Base-by-base conservation (phyloP, 352 stramenopile genomes). In the Globisporangium barbulae region DNA sequence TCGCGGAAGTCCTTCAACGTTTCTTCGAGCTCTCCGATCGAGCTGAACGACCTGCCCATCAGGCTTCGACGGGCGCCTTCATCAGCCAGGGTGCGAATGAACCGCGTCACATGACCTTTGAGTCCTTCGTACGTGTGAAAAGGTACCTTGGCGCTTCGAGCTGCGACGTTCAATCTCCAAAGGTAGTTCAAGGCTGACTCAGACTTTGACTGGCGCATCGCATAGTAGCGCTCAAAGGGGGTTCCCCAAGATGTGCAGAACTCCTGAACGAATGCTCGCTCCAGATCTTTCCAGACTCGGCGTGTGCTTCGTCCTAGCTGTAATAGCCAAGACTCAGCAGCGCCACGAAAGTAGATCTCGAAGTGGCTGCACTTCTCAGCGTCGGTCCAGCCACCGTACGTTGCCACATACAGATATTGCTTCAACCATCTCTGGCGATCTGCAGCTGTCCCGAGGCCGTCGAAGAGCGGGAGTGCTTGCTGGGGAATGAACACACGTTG, bases 271-370 rank as follows among this genome's bases (percentile, higher is more conserved):
- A 54, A 54, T 1, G 48, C 48, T 4, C 28, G 22, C 17, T 54
- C 48, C 0, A 54, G 48, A 4, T 54, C 22, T 1, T 19, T n/a
- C 48, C 48, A 13, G 3, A 66, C 63, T 6, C 37, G 53, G 3
- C 53, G 53, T 3, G 48, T 66, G 9, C 25, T 13, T 1, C 21
- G 3, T 9, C 25, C 21, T 2, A 54, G 13, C 28, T 54, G 48
- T 7, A 37, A 21, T 19, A 37, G 19, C 48, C 48, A 54, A 5
- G 48, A 54, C 12, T 54, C 48, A 0, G 48, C 48, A 5, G 48
- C 48, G 12, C 48, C 48, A 22, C 48, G 22, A 9, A 54, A 33
- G 13, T 54, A 54, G 13, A 54, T 54, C 48, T 54, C 48, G 48
- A 54, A 30, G 25, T 54, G 21, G 9, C 28, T 35, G 25, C 48